Percentiles rank a stretch among this genome's conserved stretches.
Evolutionary conservation across 768 basidiomycete species (phyloP).

Genomic region (Auricularia cornea): DNA sequence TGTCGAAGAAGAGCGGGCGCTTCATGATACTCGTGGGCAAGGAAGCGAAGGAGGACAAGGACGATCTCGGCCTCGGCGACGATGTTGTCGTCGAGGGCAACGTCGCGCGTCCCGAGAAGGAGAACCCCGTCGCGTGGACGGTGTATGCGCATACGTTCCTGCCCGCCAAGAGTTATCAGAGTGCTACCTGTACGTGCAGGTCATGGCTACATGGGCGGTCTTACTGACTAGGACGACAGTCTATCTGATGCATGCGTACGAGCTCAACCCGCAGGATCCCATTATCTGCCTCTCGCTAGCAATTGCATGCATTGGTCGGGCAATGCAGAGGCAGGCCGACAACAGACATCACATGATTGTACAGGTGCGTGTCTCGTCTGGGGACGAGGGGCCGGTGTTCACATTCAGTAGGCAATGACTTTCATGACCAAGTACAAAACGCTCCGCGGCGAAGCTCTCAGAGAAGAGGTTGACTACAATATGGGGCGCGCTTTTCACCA

Average conservation of each 20-base stretch:
- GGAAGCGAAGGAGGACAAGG: constrained; percentile 28
- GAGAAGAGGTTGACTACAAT: constrained; percentile 85
- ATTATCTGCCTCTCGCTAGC: constrained; percentile 77
- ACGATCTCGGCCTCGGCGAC: constrained; percentile 32
- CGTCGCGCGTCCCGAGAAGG: constrained; percentile 32
- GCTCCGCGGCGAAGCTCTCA: constrained; percentile 38
- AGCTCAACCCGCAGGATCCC: constrained; percentile 75
- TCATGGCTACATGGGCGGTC: not conserved
- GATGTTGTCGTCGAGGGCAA: constrained; percentile 31
- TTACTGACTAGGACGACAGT: constrained; percentile 35
- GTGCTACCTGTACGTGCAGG: constrained; percentile 70
- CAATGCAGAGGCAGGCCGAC: constrained; percentile 90
- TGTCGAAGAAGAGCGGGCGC: constrained; percentile 53
- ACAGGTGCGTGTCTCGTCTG: constrained; percentile 36
- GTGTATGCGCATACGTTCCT: constrained; percentile 80
- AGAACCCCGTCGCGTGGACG: constrained; percentile 60
- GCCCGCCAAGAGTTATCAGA: constrained; percentile 82
- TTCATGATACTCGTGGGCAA: constrained; percentile 42
- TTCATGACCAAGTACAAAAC: constrained; percentile 76
- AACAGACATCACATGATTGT: constrained; percentile 85
- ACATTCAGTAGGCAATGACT: constrained; percentile 55
- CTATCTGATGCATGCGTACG: constrained; percentile 84
- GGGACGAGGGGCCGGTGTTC: not conserved
- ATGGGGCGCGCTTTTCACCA: constrained; percentile 90
- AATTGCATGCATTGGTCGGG: constrained; percentile 78